Base-by-base conservation (phyloP, 2,329 filamentous ascomycete species). In the Nemania sp. region DNA sequence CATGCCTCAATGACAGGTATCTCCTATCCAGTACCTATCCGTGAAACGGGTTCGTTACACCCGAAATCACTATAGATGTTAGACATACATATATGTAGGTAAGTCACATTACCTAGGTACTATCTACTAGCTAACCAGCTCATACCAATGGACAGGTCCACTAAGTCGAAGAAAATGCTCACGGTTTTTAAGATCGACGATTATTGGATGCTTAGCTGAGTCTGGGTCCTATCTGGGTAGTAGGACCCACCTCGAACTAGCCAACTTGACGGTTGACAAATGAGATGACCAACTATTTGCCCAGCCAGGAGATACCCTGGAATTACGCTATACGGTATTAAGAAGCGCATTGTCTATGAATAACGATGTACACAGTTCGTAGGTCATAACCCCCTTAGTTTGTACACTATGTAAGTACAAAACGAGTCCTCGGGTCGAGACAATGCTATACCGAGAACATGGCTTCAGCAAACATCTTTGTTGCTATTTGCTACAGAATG, bases 241-340 rank as follows among this genome's bases (percentile, higher is more conserved):
- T 18, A 8, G 38, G 38, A 5, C 18, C 38, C 38, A n/a, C 38
- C 38, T 11, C 11, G 38, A 13, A 8, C 38, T 43, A 43, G 13
- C 38, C 38, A 43, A 43, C 22, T 49, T 49, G 32, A 49, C 20
- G 45, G 20, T 51, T 51, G 24, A 51, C 47, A 24, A 51, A 51
- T 27, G 22, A 51, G 47, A 51, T 26, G 20, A n/a, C 24, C 24
- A 51, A 24, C n/a, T 27, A 27, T 45, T 45, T 45, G 41, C 41
- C 41, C 41, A 45, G 41, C 20, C 41, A n/a, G 18, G 41, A 20
- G 18, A 45, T 8, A 45, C 6, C 41, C 15, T 20, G n/a, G 20
- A 45, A 18, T 20, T 20, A 22, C 47, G 47, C 47, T 51, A 51
- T 51, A 13, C 22, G 11, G 47, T 27, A 26, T 27, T 51, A 15